Conservation (phyloP, 2,329 filamentous ascomycete genomes). For the Colletotrichum lentis region DNA sequence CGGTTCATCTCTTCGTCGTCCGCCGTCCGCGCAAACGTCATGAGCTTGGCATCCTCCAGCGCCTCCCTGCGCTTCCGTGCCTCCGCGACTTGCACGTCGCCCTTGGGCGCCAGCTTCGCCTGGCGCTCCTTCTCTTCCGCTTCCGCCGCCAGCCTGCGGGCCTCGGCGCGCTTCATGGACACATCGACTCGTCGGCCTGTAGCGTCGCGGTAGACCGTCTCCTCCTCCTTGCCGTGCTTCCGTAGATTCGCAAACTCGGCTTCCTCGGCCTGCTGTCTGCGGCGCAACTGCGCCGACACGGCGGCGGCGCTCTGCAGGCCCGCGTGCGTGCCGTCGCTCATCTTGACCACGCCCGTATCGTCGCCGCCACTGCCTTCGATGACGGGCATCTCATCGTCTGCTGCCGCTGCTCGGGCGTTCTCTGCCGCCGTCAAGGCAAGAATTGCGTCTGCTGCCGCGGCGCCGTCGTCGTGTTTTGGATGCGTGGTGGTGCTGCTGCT, state of each 20-base stretch:
- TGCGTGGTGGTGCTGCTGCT: constrained; percentile 47
- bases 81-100: constrained; percentile 82
- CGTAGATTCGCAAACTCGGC: constrained; percentile 56
- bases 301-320: constrained; percentile 86
- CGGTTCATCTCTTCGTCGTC: constrained; percentile 89
- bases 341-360: constrained; percentile 64
- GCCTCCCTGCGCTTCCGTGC: constrained; percentile 70
- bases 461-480: constrained; percentile 52
- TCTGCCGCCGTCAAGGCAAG: constrained; percentile 77
- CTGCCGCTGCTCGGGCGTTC: constrained; percentile 59
- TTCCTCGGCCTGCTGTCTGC: constrained; percentile 72
- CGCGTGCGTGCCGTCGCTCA: constrained; percentile 88
- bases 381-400: constrained; percentile 59
- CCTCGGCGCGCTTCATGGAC: constrained; percentile 87
- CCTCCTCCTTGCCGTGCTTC: constrained; percentile 63
- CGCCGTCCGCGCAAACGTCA: constrained; percentile 80
- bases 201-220: constrained; percentile 95
- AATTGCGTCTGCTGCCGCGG: constrained; percentile 80
- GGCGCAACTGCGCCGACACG: constrained; percentile 73
- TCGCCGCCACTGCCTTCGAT: constrained; percentile 53
- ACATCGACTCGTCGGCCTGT: constrained; percentile 94
- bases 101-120: constrained; percentile 76
- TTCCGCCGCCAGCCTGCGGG: constrained; percentile 69
- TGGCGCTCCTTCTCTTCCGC: constrained; percentile 75
- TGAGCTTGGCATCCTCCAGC: constrained; percentile 81